phyloP scores from a whole-genome alignment of 176 grass and related monocot species.

The Bolboschoenus planiculmis region DNA sequence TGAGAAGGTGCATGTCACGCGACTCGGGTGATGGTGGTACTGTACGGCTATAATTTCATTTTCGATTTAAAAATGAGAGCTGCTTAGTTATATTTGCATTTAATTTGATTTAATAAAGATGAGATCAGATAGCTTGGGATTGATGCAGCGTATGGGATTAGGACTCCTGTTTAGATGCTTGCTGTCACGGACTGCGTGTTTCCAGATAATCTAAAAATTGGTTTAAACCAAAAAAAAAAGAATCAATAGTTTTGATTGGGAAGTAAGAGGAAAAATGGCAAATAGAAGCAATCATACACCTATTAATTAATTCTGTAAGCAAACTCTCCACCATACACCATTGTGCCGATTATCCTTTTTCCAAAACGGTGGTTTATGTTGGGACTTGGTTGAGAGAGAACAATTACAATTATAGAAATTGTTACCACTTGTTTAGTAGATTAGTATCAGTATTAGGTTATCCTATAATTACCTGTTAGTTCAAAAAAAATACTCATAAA shows the following conservation, averaged over 20 bases:
- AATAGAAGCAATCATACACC: background rate
- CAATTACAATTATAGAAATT: too few species aligned
- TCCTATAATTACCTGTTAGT: too few species aligned
- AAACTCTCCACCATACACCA: background rate
- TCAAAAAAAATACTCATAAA: too few species aligned
- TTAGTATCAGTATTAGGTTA: too few species aligned
- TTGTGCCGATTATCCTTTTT: too few species aligned
- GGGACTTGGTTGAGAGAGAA: too few species aligned
- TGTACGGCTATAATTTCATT: background rate
- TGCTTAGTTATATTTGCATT: background rate
- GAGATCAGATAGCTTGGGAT: background rate
- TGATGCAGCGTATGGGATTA: slow-evolving; percentile 2
- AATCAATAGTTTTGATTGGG: background rate
- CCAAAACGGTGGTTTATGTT: too few species aligned
- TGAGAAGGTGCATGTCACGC: background rate
- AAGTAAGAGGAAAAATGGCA: too few species aligned
- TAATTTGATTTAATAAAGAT: too few species aligned
- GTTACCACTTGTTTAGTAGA: too few species aligned
- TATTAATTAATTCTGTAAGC: background rate
- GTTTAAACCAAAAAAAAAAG: background rate
- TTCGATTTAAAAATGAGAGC: background rate
- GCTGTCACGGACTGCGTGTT: background rate
- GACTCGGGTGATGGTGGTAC: background rate
- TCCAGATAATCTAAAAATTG: background rate
- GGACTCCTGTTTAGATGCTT: background rate